Evolutionary conservation across 2,329 filamentous ascomycete genomes (phyloP).

Genomic region (Aspergillus ustus): DNA sequence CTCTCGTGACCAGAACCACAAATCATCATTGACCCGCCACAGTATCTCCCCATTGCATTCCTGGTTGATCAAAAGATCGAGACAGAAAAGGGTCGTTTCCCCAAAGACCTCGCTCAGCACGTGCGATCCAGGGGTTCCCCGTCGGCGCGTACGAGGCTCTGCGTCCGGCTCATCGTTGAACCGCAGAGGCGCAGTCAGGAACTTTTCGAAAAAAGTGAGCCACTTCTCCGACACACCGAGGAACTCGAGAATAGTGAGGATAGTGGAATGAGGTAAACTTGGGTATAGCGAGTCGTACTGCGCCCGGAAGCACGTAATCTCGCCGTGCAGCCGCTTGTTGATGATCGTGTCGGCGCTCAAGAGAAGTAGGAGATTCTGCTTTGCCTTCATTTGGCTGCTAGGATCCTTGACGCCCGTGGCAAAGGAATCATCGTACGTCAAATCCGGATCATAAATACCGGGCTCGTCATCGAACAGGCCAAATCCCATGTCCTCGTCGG

Average conservation of each 20-base stretch:
- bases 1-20: slow-evolving; percentile 21
- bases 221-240: slow-evolving; percentile 20
- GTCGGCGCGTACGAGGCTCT: slow-evolving; percentile 13
- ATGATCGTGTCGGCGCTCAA: slow-evolving; percentile 16
- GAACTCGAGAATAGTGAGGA: slow-evolving; percentile 15
- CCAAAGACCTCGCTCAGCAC: slow-evolving; percentile 22
- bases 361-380: slow-evolving; percentile 19
- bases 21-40: slow-evolving; percentile 22
- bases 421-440: not conserved
- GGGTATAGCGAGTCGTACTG: slow-evolving; percentile 18
- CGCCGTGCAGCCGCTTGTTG: slow-evolving; percentile 17
- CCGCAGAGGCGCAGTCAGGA: slow-evolving; percentile 15
- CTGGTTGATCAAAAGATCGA: slow-evolving; percentile 20
- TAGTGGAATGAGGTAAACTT: slow-evolving; percentile 11
- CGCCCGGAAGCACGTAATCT: slow-evolving; percentile 18
- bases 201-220: slow-evolving; percentile 16
- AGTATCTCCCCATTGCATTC: slow-evolving; percentile 13
- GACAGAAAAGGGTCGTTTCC: slow-evolving; percentile 19
- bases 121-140: slow-evolving; percentile 17
- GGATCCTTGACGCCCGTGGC: not conserved
- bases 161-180: slow-evolving; percentile 15
- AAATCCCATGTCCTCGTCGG: slow-evolving; percentile 2
- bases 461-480: not conserved
- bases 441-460: not conserved
- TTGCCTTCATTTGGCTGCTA: slow-evolving; percentile 15